Evolutionary conservation across 2,329 filamentous ascomycete genomes (phyloP).

Genomic region (Ophiocordyceps camponoti-rufipedis): DNA sequence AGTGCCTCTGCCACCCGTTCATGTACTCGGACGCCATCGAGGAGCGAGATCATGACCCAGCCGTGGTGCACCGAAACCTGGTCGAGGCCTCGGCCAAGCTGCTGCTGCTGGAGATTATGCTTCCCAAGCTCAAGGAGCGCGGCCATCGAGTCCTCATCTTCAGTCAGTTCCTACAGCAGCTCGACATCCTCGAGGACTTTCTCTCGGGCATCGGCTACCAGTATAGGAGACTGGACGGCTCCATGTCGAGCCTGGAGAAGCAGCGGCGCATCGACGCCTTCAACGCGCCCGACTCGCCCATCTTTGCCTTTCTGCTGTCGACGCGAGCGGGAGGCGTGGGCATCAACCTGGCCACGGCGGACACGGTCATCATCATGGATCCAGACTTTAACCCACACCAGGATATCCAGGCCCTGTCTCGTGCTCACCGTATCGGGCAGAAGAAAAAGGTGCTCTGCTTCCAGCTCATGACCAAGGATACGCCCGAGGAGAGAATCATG

Average conservation of each 20-base stretch:
- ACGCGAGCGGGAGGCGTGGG: slow-evolving; percentile 92
- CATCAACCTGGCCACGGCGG: slow-evolving; percentile 91
- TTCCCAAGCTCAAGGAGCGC: slow-evolving; percentile 69
- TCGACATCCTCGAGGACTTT: slow-evolving; percentile 88
- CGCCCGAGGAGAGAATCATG: slow-evolving; percentile 88
- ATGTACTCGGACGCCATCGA: slow-evolving; percentile 85
- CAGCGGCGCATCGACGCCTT: slow-evolving; percentile 89
- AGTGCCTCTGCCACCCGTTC: slow-evolving; percentile 91
- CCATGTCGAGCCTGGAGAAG: slow-evolving; percentile 63
- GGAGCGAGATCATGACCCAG: slow-evolving; percentile 47
- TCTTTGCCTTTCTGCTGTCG: slow-evolving; percentile 85
- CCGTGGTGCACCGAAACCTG: slow-evolving; percentile 56
- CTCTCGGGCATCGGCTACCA: slow-evolving; percentile 53
- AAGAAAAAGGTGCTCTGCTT: slow-evolving; percentile 92
- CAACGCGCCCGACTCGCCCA: slow-evolving; percentile 63
- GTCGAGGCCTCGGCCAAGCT: slow-evolving; percentile 87
- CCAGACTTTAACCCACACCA: slow-evolving; percentile 97
- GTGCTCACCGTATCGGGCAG: slow-evolving; percentile 91
- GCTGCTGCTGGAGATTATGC: slow-evolving; percentile 62
- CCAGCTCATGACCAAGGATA: slow-evolving; percentile 77
- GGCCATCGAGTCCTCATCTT: slow-evolving; percentile 90
- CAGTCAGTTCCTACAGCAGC: slow-evolving; percentile 80
- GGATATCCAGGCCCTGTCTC: slow-evolving; percentile 85
- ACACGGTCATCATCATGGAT: slow-evolving; percentile 95
- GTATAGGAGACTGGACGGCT: slow-evolving; percentile 76